phyloP scores from a whole-genome alignment of 495 filamentous ascomycete genomes.

The Podospora didyma region DNA sequence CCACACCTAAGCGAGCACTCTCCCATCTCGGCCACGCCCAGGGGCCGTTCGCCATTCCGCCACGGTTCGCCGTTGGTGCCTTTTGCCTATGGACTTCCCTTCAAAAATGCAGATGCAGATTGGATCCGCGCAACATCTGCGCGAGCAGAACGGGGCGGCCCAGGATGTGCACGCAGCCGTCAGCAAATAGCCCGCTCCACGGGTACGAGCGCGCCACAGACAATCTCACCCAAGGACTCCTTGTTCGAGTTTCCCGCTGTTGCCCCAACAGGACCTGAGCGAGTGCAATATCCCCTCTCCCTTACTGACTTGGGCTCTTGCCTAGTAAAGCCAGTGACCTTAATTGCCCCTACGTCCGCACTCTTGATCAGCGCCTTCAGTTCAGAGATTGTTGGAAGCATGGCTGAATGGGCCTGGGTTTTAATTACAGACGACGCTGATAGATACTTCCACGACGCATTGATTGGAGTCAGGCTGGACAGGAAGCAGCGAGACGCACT shows the following conservation, averaged over 20 bases:
- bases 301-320: too few species aligned
- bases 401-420: constrained; percentile 5
- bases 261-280: constrained; percentile 46
- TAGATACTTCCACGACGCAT: constrained; percentile 4
- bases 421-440: constrained; percentile 3
- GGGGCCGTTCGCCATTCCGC: constrained; percentile 81
- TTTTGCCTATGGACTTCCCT: too few species aligned
- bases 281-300: too few species aligned
- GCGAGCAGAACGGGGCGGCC: constrained; percentile 51
- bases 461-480: neutral
- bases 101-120: constrained; percentile 55
- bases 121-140: constrained; percentile 58
- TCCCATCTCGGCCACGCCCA: constrained; percentile 45
- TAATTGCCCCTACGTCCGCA: too few species aligned
- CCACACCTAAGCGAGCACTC: constrained; percentile 56
- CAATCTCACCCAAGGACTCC: constrained; percentile 95
- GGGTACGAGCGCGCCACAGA: constrained; percentile 61
- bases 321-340: too few species aligned
- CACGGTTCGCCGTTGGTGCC: constrained; percentile 65
- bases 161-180: too few species aligned
- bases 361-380: constrained; percentile 8
- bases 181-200: constrained; percentile 45
- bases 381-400: constrained; percentile 8
- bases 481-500: constrained; percentile 3
- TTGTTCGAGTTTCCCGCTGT: constrained; percentile 68